Base-by-base conservation (phyloP, 768 basidiomycete species). In the Fistulinella prunicolor region DNA sequence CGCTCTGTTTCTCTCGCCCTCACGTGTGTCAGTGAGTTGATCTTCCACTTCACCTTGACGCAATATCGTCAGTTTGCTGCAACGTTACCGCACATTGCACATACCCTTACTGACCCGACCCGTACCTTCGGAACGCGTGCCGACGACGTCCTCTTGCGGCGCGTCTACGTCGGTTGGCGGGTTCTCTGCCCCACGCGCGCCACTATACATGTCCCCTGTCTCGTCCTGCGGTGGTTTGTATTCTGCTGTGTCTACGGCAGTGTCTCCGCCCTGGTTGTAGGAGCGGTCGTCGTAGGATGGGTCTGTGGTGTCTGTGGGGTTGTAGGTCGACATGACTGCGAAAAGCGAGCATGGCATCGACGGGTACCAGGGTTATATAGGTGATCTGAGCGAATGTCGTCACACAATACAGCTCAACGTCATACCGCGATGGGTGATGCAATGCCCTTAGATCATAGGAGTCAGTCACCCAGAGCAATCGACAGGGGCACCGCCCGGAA, bases 1-100 rank as follows among this genome's bases (percentile, higher is more conserved):
- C 9, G 38, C 39, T 28, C 50, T 56, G 36, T 54, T 52, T n/a
- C 47, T 46, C 39, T 59, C 56, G 1, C 51, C 55, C 9, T 52
- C 42, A 4, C 44, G 37, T 7, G 48, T 51, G 38, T 36, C 42
- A 12, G 43, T 38, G 30, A 60, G 29, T 6, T 62, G 35, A 8
- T 61, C 64, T n/a, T 64, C 44, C 17, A 59, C 56, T 37, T 66
- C 58, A 9, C 47, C 62, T 62, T 19, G 14, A 23, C 10, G 8
- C 19, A n/a, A 22, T 21, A 20, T 24, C 12, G 32, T 24, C 21
- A 47, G 23, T 19, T 35, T 29, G 29, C 19, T 4, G 4, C 7
- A 28, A 26, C 14, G 10, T 12, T 14, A 17, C 24, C 14, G 14
- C 26, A 28, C 17, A 39, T 10, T 16, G 28, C 20, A 42, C 42